These are phyloP conservation scores for Cubamyces lactineus DNA, from an alignment of 768 basidiomycete genomes.

Conservation along the genomic window DNA sequence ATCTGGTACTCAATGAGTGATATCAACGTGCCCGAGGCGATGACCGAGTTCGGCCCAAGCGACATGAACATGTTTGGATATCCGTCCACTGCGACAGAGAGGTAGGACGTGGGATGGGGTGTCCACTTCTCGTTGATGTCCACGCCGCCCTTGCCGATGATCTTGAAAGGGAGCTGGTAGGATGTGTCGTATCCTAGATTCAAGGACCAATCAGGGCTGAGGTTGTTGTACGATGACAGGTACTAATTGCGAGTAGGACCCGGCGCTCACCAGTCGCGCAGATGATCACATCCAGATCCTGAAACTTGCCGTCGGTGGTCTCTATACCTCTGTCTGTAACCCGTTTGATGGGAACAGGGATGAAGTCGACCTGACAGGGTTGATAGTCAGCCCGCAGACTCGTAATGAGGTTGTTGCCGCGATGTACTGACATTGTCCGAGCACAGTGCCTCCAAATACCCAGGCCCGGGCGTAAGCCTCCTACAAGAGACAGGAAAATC, in stretches of 20 bases:
- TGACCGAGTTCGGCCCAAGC: slow-evolving; percentile 60
- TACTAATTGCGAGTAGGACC: too few relatives aligned
- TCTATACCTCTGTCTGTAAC: slow-evolving; percentile 60
- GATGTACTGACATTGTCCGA: slow-evolving; percentile 53
- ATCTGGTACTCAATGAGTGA: slow-evolving; percentile 60
- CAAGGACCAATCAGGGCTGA: too few relatives aligned
- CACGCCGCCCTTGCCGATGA: slow-evolving; percentile 58
- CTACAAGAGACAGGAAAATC: slow-evolving; percentile 62
- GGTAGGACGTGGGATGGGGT: slow-evolving; percentile 60
- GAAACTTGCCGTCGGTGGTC: slow-evolving; percentile 53
- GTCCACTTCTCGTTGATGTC: slow-evolving; percentile 56
- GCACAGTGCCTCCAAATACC: slow-evolving; percentile 67
- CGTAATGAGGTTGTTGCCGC: not conserved
- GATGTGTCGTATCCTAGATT: slow-evolving; percentile 54
- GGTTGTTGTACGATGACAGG: not conserved
- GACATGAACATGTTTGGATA: slow-evolving; percentile 70
- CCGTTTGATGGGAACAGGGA: slow-evolving; percentile 52
- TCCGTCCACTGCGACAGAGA: slow-evolving; percentile 60
- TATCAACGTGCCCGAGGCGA: slow-evolving; percentile 59
- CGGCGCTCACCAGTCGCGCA: slow-evolving; percentile 57
- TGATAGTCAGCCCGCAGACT: too few relatives aligned
- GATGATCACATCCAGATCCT: slow-evolving; percentile 61
- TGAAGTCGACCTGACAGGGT: slow-evolving; percentile 51
- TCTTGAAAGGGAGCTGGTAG: slow-evolving; percentile 50
- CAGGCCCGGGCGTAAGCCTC: slow-evolving; percentile 66